Evolutionary conservation across 345 rosid genomes (phyloP), one percentile per base, ranked within the genome.

Genomic region (Murraya koenigii): DNA sequence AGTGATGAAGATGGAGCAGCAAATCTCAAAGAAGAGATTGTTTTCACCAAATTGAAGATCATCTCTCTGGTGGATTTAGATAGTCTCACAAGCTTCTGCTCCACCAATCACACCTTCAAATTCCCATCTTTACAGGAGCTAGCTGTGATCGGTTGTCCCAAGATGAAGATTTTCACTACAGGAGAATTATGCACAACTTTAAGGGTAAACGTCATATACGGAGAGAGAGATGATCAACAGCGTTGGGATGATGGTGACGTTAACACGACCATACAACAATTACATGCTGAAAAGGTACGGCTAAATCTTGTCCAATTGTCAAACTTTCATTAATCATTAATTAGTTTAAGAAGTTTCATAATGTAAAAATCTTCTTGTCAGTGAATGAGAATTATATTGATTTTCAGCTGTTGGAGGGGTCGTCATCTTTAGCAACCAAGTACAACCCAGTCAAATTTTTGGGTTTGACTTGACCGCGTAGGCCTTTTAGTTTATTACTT

Each of bases 11-110:
- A 54, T 14, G 76, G 8, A 38, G 39, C 2, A 28, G 30, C 36
- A 20, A 30, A 30, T 30, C 2, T 30, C 32, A n/a, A 65, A 36
- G 20, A 66, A 2, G 36, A 28, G 28, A 58, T 74, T 68, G 15
- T 58, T n/a, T 66, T 80, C 73, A 28, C 39, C 9, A 59, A 63
- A 8, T 56, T 79, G 60, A 56, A 55, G 69, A 15, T 0, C 11
- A 36, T 72, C 39, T 11, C 20, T 6, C 71, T 78, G 8, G 0
- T 5, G 4, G 17, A 8, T 22, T 33, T 71, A 32, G 8, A 14
- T 6, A 62, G 6, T 7, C 81, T 78, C 19, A 25, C 39, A 17
- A 59, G 76, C 38, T 59, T 72, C 14, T 58, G 54, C 54, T 72
- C 66, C 6, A 3, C 33, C 6, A 59, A 59, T 30, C 13, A 32